Base-by-base conservation (phyloP, 768 basidiomycete species). In the Clathrus columnatus region DNA sequence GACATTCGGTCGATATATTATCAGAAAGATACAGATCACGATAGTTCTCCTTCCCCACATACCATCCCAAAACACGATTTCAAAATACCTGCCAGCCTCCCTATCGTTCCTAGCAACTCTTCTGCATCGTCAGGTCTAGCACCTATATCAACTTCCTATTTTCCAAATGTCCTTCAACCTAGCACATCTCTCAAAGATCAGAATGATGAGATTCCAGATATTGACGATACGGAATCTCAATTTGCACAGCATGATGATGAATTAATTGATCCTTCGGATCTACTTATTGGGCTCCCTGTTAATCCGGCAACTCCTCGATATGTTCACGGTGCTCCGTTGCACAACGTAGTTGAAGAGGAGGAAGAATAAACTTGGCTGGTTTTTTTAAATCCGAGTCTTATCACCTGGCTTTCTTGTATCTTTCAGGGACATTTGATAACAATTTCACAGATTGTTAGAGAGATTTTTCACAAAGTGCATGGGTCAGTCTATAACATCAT, bases 341-440 rank as follows among this genome's bases (percentile, higher is more conserved):
- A 91, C 60, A 91, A 91, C 58, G 90, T 92, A 42, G 21, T 90
- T 48, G 90, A 91, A 66, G 88, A 90, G 62, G 84, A 86, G 57
- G 87, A 89, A 59, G 84, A 87, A 62, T 82, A 83, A 30, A 11
- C 36, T 36, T 36, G 11, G 11, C 36, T 36, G 11, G 4, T 3
- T 36, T 36, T 36, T 8, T 36, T 32, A n/a, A n/a, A n/a, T n/a
- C n/a, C n/a, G n/a, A n/a, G n/a, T n/a, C n/a, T n/a, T n/a, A n/a
- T n/a, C n/a, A n/a, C n/a, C n/a, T n/a, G n/a, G n/a, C n/a, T n/a
- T n/a, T n/a, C n/a, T n/a, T n/a, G n/a, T n/a, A n/a, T n/a, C n/a
- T n/a, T n/a, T n/a, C n/a, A n/a, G n/a, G n/a, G n/a, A n/a, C n/a
- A n/a, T n/a, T n/a, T n/a, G n/a, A n/a, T n/a, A n/a, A n/a, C n/a